These are phyloP conservation scores for Fusarium duplospermum DNA, from an alignment of 2,329 filamentous ascomycete species.

Conservation along the genomic window DNA sequence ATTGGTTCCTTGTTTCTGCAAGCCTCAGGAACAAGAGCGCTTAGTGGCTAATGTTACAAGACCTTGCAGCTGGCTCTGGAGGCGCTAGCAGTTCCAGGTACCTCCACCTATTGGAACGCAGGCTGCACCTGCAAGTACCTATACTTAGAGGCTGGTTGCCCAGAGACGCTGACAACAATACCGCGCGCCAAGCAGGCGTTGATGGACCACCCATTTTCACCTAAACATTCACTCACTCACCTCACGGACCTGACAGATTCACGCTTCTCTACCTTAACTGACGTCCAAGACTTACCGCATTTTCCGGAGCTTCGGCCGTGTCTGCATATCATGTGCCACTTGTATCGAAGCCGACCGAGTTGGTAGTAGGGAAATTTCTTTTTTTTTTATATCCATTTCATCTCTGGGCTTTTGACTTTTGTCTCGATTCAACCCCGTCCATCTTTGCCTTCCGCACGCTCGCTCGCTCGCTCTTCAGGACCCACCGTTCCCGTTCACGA, in stretches of 20 bases:
- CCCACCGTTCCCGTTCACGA: slow-evolving; percentile 42
- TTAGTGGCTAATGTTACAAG: slow-evolving; percentile 22
- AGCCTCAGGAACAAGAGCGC: slow-evolving; percentile 10
- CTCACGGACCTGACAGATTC: slow-evolving; percentile 24
- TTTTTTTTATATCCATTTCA: slow-evolving; percentile 12
- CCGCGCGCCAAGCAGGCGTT: slow-evolving; percentile 39
- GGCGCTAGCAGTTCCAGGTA: slow-evolving; percentile 11
- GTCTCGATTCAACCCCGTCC: slow-evolving; percentile 10
- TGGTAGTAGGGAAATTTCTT: slow-evolving; percentile 38
- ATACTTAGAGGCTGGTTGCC: slow-evolving; percentile 40
- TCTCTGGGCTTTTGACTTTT: slow-evolving; percentile 13
- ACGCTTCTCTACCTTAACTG: slow-evolving; percentile 20
- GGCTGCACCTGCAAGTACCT: slow-evolving; percentile 13
- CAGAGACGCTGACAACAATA: slow-evolving; percentile 36
- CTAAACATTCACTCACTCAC: slow-evolving; percentile 31
- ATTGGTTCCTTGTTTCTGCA: background rate
- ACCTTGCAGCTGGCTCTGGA: background rate
- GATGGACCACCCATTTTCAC: slow-evolving; percentile 7
- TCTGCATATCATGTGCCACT: slow-evolving; percentile 41
- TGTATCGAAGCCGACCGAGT: slow-evolving; percentile 32
- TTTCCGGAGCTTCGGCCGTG: slow-evolving; percentile 28
- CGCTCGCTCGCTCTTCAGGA: slow-evolving; percentile 30
- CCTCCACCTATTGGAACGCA: slow-evolving; percentile 28
- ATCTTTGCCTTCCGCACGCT: slow-evolving; percentile 11
- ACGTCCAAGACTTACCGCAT: slow-evolving; percentile 19